Conservation (phyloP, 768 basidiomycete species). For the Podaxis sp. region DNA sequence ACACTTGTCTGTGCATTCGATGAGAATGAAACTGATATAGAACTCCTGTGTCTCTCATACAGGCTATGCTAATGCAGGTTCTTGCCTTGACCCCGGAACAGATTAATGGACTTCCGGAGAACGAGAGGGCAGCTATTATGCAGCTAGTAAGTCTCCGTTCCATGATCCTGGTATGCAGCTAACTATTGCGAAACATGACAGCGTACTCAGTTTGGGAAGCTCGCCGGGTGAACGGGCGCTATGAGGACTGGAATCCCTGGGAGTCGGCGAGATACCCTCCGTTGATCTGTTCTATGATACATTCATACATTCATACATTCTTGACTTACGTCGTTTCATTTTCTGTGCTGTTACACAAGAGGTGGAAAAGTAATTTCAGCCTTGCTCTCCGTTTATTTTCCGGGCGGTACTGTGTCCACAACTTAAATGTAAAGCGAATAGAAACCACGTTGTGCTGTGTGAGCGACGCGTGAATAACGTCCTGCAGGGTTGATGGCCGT, state of each 20-base stretch:
- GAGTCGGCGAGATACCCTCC: not conserved
- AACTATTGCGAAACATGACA: not conserved
- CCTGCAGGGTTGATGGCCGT: not conserved
- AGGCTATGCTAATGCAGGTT: constrained; percentile 88
- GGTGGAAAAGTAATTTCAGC: not conserved
- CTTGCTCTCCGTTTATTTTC: not conserved
- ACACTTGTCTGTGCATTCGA: constrained; percentile 10
- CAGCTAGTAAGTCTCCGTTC: constrained; percentile 55
- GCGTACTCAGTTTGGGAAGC: constrained; percentile 13
- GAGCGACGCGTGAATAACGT: not conserved
- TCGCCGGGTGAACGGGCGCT: not conserved
- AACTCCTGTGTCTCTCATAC: constrained; percentile 9
- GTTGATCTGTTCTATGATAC: not conserved
- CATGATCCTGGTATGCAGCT: not conserved
- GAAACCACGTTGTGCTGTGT: not conserved
- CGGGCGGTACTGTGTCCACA: not conserved
- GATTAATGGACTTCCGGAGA: constrained; percentile 76
- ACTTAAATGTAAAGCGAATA: not conserved
- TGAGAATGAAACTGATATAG: constrained; percentile 19
- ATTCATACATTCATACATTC: not conserved
- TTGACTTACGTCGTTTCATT: not conserved
- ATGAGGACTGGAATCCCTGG: not conserved
- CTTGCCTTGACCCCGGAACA: constrained; percentile 79
- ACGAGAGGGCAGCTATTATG: constrained; percentile 77
- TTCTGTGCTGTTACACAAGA: not conserved